These are phyloP conservation scores for Boletales sp. DNA, from an alignment of 768 basidiomycete species.

Conservation along the genomic window DNA sequence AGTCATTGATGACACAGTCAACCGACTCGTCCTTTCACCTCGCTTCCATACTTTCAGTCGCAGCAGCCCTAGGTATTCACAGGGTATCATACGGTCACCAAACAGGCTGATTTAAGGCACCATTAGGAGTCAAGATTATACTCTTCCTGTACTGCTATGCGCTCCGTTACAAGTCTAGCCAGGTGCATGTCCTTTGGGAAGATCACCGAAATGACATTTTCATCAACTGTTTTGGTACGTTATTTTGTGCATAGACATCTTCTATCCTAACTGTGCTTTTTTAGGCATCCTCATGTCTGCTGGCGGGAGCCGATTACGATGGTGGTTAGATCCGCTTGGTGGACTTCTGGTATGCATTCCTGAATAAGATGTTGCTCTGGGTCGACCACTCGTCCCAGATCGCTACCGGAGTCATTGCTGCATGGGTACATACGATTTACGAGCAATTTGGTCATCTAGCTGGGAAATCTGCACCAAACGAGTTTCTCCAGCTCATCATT, in stretches of 20 bases:
- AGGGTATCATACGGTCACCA: background rate
- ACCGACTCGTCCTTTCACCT: constrained; percentile 65
- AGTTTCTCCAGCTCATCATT: constrained; percentile 85
- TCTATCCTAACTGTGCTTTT: constrained; percentile 3
- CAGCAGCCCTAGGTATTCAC: constrained; percentile 62
- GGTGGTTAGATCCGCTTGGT: constrained; percentile 84
- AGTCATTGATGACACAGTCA: constrained; percentile 61
- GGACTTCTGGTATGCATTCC: constrained; percentile 58
- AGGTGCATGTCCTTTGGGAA: constrained; percentile 94
- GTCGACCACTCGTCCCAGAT: constrained; percentile 45
- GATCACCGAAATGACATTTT: constrained; percentile 94
- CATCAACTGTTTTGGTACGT: constrained; percentile 71
- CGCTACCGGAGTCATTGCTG: constrained; percentile 69
- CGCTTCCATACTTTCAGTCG: constrained; percentile 80
- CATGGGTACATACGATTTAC: constrained; percentile 77
- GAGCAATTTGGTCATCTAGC: constrained; percentile 82
- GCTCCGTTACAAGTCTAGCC: constrained; percentile 77
- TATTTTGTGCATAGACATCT: background rate
- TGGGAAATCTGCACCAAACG: constrained; percentile 88
- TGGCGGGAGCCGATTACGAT: constrained; percentile 72
- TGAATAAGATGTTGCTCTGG: background rate
- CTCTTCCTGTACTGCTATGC: constrained; percentile 87
- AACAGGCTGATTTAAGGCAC: background rate
- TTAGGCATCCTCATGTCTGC: constrained; percentile 84
- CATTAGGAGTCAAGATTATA: constrained; percentile 71